Base-by-base conservation (phyloP, 192 early-diverging fungal genomes). In the Glomus cerebriforme region DNA sequence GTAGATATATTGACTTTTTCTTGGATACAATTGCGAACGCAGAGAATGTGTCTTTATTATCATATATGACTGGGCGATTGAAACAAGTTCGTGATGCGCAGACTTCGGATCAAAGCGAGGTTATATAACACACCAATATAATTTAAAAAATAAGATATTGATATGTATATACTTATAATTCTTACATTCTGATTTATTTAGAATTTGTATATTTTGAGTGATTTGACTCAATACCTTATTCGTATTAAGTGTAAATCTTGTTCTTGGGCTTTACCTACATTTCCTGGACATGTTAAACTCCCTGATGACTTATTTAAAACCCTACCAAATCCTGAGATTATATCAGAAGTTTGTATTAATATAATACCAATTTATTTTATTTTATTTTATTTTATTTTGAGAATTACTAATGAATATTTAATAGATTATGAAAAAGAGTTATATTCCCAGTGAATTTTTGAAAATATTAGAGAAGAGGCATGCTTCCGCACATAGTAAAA, bases 11-110 rank as follows among this genome's bases (percentile, higher is more conserved):
- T 49, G 92, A 96, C 60, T 96, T 97, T 78, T 97, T 90, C 79
- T 80, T 97, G 27, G 89, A 90, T 39, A 88, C 90, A 22, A 90
- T 97, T 78, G 94, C 89, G 29, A 92, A 86, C 15, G 80, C 91
- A 17, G 92, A 96, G 26, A 99, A 97, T 81, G 87, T 94, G 0
- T 96, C 95, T 0, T 91, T 93, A 65, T 78, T 99, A 29, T 98
- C 91, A 79, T 86, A 94, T 78, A 82, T 92, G 64, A 89, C 89
- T 0, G 85, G 90, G 19, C 87, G 93, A 70, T 65, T 99, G 65
- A 99, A 99, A 82, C 89, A 91, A 7, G 88, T 93, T 31, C 81
- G 82, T 9, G 92, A 95, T 87, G 71, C 80, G 3, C 82, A 85
- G 39, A 7, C 85, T 12, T 66, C 77, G 58, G 81, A 86, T 19